Evolutionary conservation across 1,284 basidiomycete species (phyloP).

Genomic region (Pyrrhoderma lamaoense): DNA sequence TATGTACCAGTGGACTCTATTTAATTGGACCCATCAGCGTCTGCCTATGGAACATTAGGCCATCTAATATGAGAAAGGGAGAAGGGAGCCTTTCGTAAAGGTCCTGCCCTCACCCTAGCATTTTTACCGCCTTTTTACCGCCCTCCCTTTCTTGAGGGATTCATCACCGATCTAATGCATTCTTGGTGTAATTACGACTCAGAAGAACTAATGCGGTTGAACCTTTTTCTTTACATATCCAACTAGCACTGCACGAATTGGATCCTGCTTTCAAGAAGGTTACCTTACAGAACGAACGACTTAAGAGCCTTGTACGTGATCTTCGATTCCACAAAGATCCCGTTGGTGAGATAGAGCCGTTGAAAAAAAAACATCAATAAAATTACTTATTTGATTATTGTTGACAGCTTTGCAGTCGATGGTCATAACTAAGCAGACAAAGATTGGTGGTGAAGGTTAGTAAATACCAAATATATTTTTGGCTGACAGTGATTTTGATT

Average conservation of each 20-base stretch:
- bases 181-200: too few relatives aligned
- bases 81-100: not conserved
- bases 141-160: too few relatives aligned
- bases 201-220: too few relatives aligned
- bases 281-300: slow-evolving; percentile 67
- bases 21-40: too few relatives aligned
- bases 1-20: slow-evolving; percentile 24
- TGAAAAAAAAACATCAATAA: not conserved
- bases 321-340: slow-evolving; percentile 79
- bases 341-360: slow-evolving; percentile 43
- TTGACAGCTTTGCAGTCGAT: slow-evolving; percentile 81
- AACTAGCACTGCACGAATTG: slow-evolving; percentile 68
- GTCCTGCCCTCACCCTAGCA: too few relatives aligned
- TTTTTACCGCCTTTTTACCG: too few relatives aligned
- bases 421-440: slow-evolving; percentile 87
- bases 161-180: too few relatives aligned
- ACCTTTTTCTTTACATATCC: slow-evolving; percentile 14
- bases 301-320: slow-evolving; percentile 64
- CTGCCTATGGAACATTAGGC: too few relatives aligned
- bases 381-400: slow-evolving; percentile 6
- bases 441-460: slow-evolving; percentile 82
- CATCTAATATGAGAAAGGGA: too few relatives aligned
- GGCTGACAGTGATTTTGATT: slow-evolving; percentile 3
- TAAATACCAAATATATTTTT: not conserved
- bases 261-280: slow-evolving; percentile 76